Evolutionary conservation across 306 rosid genomes (phyloP), one percentile per base, ranked within the genome.

Genomic region (Adenanthera pavonina): DNA sequence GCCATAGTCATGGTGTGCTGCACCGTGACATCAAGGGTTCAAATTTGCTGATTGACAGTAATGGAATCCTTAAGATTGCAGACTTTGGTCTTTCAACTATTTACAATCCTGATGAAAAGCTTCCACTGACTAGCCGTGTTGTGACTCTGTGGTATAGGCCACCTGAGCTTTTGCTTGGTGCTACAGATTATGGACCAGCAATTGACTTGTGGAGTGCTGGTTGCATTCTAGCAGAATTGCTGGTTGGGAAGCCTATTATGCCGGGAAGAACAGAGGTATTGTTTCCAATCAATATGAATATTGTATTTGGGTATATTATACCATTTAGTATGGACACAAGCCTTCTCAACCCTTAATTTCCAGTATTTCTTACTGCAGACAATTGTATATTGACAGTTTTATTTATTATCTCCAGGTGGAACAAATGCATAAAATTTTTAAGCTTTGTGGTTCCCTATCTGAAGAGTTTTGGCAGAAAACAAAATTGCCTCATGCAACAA

Each of bases 11-110:
- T 2, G 94, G 99, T 19, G 88, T 95, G 83, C 77, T 93, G 68
- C 99, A 95, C 79, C 94, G 97, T 15, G 99, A 95, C 85, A 93
- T 95, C 82, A 95, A 95, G 89, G 97, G 98, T 79, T 90, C 99
- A 66, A 93, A 95, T 89, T 94, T 95, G 80, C 77, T 95, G 20
- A 72, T 93, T 62, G 94, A 90, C 88, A 69, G 74, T 57, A 75
- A 90, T 30, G 99, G 99, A 81, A 87, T 85, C 76, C 97, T 95
- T 70, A 93, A 95, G 90, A 95, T 95, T 80, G 97, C 84, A 25
- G 99, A 95, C 88, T 93, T 95, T 83, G 99, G 99, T 78, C 89
- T 95, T 40, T 94, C 99, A 14, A 93, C 92, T 16, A 75, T 84
- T 65, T 89, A 82, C 83, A 86, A 93, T 30, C 90, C 97, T 62